Percentiles rank a stretch among this genome's conserved stretches.
phyloP scores from a whole-genome alignment of 495 filamentous ascomycete genomes.

The Penicillium diatomitis region DNA sequence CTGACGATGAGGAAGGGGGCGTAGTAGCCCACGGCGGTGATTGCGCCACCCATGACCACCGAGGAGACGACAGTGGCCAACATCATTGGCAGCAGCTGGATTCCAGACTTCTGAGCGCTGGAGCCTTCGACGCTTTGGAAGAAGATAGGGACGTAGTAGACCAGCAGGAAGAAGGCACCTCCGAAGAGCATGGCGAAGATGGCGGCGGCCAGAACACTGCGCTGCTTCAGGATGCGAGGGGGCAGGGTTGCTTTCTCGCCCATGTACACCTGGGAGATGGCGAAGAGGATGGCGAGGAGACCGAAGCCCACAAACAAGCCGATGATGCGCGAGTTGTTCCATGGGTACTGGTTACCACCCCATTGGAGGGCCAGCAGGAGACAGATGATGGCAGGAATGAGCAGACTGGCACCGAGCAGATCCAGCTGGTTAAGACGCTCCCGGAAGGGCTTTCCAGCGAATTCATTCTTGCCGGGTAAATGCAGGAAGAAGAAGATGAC shows the following conservation, averaged over 20 bases:
- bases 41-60: slow-evolving; percentile 36
- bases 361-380: slow-evolving; percentile 35
- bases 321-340: slow-evolving; percentile 25
- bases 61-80: slow-evolving; percentile 26
- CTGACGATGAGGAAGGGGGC: slow-evolving; percentile 54
- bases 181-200: slow-evolving; percentile 48
- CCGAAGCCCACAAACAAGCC: slow-evolving; percentile 27
- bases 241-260: slow-evolving; percentile 23
- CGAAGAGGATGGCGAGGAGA: slow-evolving; percentile 25
- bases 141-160: slow-evolving; percentile 38
- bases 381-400: slow-evolving; percentile 30
- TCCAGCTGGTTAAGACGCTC: slow-evolving; percentile 24
- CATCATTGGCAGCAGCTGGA: slow-evolving; percentile 28
- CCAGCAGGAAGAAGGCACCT: slow-evolving; percentile 26
- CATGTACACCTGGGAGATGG: slow-evolving; percentile 12
- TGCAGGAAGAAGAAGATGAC: slow-evolving; percentile 46
- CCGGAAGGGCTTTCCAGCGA: slow-evolving; percentile 6
- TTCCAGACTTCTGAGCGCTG: slow-evolving; percentile 54
- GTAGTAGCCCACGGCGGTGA: slow-evolving; percentile 59
- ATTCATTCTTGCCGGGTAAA: slow-evolving; percentile 14
- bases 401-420: slow-evolving; percentile 23
- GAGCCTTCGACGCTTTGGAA: slow-evolving; percentile 52
- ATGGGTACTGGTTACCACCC: slow-evolving; percentile 31
- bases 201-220: slow-evolving; percentile 41
- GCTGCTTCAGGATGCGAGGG: slow-evolving; percentile 24